phyloP scores from a whole-genome alignment of 306 rosid species.

The Rubus idaeus region DNA sequence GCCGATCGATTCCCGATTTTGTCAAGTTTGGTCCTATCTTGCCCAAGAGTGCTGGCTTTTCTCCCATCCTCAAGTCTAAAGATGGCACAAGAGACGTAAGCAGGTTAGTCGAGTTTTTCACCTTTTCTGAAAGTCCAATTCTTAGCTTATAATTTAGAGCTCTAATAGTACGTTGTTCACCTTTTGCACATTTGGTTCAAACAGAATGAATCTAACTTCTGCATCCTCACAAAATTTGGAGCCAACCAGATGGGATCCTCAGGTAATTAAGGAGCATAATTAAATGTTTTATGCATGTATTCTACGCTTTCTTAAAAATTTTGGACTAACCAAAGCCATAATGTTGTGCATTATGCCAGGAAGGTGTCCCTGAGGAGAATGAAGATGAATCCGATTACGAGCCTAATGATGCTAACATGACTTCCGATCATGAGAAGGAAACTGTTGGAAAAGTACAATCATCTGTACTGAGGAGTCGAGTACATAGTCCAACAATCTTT shows the following conservation, averaged over 20 bases:
- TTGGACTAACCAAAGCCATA: conserved; percentile 6
- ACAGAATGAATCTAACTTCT: conserved; percentile 47
- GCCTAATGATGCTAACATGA: conserved; percentile 42
- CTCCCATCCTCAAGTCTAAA: conserved; percentile 46
- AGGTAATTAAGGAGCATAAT: conserved; percentile 42
- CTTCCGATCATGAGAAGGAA: conserved; percentile 44
- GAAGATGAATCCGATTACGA: conserved; percentile 61
- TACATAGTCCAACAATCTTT: conserved; percentile 49
- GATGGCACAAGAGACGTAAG: conserved; percentile 46
- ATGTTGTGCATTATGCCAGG: conserved; percentile 46
- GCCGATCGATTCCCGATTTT: conserved; percentile 76
- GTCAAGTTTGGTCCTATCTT: conserved; percentile 92
- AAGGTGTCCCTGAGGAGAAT: conserved; percentile 50
- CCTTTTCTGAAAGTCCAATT: neutral
- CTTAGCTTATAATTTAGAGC: conserved; percentile 27
- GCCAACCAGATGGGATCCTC: conserved; percentile 46
- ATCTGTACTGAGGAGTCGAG: conserved; percentile 42
- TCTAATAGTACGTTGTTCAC: conserved; percentile 7
- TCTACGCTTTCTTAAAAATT: conserved; percentile 17
- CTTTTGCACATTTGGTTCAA: conserved; percentile 33
- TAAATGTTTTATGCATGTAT: no score
- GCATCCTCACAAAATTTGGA: conserved; percentile 36
- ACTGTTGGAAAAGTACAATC: conserved; percentile 30
- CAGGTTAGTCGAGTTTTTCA: conserved; percentile 43
- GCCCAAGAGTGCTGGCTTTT: conserved; percentile 88